Conservation (phyloP, 352 stramenopile species). For the Globisporangium sylvaticum region DNA sequence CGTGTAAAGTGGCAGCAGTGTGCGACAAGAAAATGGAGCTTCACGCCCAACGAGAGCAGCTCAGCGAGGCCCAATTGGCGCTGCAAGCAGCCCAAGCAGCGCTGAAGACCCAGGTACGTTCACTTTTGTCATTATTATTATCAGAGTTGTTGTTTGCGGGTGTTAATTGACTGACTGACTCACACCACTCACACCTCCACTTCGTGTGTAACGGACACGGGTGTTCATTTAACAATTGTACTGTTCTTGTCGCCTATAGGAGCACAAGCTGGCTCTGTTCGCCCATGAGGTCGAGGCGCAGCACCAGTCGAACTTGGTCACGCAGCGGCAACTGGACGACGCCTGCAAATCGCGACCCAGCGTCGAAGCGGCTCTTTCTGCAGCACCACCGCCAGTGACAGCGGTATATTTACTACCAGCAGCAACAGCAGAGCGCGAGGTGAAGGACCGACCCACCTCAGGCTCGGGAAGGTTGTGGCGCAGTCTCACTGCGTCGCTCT, state of each 20-base stretch:
- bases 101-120: slow-evolving; percentile 4
- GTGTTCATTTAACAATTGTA: no score
- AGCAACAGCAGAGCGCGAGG: neutral
- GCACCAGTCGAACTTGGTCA: slow-evolving; percentile 20
- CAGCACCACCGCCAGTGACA: neutral
- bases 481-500: slow-evolving; percentile 5
- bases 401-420: neutral
- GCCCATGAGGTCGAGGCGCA: slow-evolving; percentile 28
- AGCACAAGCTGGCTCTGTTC: slow-evolving; percentile 21
- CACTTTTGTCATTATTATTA: no score
- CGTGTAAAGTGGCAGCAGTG: neutral
- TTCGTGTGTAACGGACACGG: no score
- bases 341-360: neutral
- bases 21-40: neutral
- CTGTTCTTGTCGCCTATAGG: slow-evolving; percentile 6
- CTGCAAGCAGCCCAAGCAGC: slow-evolving; percentile 4
- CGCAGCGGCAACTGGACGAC: slow-evolving; percentile 11
- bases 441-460: neutral
- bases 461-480: neutral
- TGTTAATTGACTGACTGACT: neutral
- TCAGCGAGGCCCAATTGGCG: neutral
- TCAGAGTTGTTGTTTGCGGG: no score
- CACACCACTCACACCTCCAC: neutral
- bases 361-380: neutral
- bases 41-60: slow-evolving; percentile 3